phyloP scores from a whole-genome alignment of 140 eudicot species.

The Bidens hawaiensis region DNA sequence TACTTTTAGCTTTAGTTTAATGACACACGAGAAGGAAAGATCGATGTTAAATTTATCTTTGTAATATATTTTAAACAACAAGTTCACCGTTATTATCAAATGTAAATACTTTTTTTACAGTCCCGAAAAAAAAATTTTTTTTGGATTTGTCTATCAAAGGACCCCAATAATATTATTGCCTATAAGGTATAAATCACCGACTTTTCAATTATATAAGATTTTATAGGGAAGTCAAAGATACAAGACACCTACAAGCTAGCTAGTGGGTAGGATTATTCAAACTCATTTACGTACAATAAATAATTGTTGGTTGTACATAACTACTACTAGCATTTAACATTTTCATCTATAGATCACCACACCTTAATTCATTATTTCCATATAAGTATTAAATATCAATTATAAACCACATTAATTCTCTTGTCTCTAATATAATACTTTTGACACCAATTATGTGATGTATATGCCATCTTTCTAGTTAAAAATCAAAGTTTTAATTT shows the following conservation, averaged over 20 bases:
- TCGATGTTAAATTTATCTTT: too few species aligned
- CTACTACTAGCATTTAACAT: background rate
- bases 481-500: constrained; percentile 4
- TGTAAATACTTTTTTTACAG: too few species aligned
- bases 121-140: too few species aligned
- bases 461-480: too few species aligned
- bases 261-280: background rate
- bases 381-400: background rate
- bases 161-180: too few species aligned
- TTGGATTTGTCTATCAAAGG: too few species aligned
- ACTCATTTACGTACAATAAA: background rate
- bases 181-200: background rate
- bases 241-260: background rate
- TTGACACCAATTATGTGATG: too few species aligned
- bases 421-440: too few species aligned
- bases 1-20: too few species aligned
- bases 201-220: background rate
- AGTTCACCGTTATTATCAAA: too few species aligned
- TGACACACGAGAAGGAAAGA: too few species aligned
- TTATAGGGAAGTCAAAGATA: background rate
- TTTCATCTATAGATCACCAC: background rate
- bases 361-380: constrained; percentile 2
- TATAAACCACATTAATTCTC: background rate
- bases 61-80: too few species aligned
- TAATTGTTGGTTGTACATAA: constrained; percentile 1